These are phyloP conservation scores for Starmerella apis DNA, from an alignment of 805 yeast species.

Conservation along the genomic window DNA sequence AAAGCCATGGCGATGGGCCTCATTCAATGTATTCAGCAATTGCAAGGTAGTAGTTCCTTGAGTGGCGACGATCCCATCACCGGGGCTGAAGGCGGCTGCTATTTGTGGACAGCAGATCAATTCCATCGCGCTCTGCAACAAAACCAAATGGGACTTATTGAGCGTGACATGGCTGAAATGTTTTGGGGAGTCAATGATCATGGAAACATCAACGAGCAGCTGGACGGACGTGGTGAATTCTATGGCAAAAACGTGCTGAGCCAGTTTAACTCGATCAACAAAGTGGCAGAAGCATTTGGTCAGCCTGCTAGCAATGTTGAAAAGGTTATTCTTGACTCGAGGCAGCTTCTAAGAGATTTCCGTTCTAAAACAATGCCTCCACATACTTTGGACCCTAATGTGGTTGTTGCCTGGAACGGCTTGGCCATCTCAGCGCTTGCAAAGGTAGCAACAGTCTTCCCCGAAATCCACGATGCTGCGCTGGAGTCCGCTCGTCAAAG, in stretches of 20 bases:
- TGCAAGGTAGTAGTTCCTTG: neutral
- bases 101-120: slow-evolving; percentile 32
- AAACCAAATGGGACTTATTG: slow-evolving; percentile 22
- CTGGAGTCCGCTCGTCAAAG: slow-evolving; percentile 1
- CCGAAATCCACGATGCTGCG: slow-evolving; percentile 1
- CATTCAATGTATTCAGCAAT: slow-evolving; percentile 9
- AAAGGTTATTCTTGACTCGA: slow-evolving; percentile 25
- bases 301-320: slow-evolving; percentile 22
- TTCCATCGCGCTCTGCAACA: slow-evolving; percentile 28
- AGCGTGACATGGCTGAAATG: slow-evolving; percentile 32
- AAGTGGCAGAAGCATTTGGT: slow-evolving; percentile 32
- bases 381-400: slow-evolving; percentile 2
- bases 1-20: slow-evolving; percentile 20
- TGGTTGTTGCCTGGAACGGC: slow-evolving; percentile 3
- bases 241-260: slow-evolving; percentile 30
- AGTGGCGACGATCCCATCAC: slow-evolving; percentile 3
- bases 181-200: slow-evolving; percentile 31
- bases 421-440: slow-evolving; percentile 33
- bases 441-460: slow-evolving; percentile 3
- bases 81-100: slow-evolving; percentile 15
- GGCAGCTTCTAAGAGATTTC: slow-evolving; percentile 23
- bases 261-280: slow-evolving; percentile 22
- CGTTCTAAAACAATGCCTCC: slow-evolving; percentile 27
- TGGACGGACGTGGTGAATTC: slow-evolving; percentile 30
- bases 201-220: slow-evolving; percentile 33